Evolutionary conservation across 495 filamentous ascomycete species (phyloP), one percentile per base, ranked within the genome.

Genomic region (Hypoxylon intermedium): DNA sequence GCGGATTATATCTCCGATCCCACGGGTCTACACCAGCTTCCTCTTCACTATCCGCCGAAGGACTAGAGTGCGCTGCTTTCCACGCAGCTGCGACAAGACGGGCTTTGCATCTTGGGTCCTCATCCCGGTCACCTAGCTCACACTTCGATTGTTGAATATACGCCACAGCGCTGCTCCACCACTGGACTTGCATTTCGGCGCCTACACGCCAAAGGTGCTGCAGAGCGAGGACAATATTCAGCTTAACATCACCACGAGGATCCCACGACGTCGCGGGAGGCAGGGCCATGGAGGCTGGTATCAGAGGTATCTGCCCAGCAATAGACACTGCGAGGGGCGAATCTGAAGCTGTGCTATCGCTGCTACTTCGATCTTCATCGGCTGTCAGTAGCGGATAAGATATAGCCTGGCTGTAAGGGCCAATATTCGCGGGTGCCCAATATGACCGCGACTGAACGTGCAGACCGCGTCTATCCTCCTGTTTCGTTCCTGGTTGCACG

Each of bases 391-490:
- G 53, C 24, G 85, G 85, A 15, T 85, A 71, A 13, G 84, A 78
- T 41, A 94, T 85, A 0, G 94, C 91, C 75, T 99, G 94, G 9
- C 91, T 95, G 71, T 99, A 99, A 0, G 95, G 94, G 0, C 94
- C 94, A 48, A 99, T 99, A 63, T 98, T 98, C 6, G 95, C 93
- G 0, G 94, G 94, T 1, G 94, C 95, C 94, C 94, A 99, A 80
- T 98, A 97, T 2, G 90, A 94, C 20, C 89, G 82, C 12, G 89
- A 92, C 69, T 98, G 95, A 2, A 99, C 92, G 71, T 99, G 94
- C 1, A 99, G 81, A 1, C 86, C 86, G 9, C 80, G 79, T 46
- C 74, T 76, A 62, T 72, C 73, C 30, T 42, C 54, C 11, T 48
- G 55, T 9, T 59, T 40, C 7, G 67, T 57, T 11, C 43, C 48